phyloP scores from a whole-genome alignment of 73 alveolate species.

The Paramecium sonneborni region DNA sequence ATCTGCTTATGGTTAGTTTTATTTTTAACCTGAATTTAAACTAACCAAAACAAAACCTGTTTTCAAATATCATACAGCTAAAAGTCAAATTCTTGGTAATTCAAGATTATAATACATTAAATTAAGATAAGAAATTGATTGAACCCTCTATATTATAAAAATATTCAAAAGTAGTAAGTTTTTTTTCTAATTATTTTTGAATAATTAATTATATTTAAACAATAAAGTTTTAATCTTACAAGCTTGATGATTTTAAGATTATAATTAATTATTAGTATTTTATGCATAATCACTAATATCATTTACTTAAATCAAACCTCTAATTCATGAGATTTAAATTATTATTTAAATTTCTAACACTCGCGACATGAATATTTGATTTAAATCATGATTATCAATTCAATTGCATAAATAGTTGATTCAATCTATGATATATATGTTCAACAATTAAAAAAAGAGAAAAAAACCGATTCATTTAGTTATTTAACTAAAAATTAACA shows the following conservation, averaged over 20 bases:
- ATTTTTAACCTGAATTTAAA: background rate
- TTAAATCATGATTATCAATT: no score
- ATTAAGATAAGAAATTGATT: conserved; percentile 2
- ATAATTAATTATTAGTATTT: background rate
- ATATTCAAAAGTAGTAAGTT: background rate
- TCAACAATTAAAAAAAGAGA: background rate
- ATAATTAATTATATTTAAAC: background rate
- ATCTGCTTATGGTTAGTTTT: background rate
- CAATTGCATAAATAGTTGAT: background rate
- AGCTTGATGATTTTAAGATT: background rate
- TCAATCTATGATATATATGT: background rate
- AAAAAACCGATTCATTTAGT: background rate
- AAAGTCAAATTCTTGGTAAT: conserved; percentile 35
- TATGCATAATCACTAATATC: no score
- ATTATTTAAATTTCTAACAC: background rate
- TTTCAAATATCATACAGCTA: background rate
- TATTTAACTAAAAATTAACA: background rate
- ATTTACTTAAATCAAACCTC: no score
- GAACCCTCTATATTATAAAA: background rate
- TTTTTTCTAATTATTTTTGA: background rate
- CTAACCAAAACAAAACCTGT: background rate
- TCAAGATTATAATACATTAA: background rate
- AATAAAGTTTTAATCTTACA: background rate
- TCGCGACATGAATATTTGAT: no score
- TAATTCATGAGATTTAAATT: background rate